Base-by-base conservation (phyloP, 1,284 basidiomycete species). In the Leucoagaricus sp. region DNA sequence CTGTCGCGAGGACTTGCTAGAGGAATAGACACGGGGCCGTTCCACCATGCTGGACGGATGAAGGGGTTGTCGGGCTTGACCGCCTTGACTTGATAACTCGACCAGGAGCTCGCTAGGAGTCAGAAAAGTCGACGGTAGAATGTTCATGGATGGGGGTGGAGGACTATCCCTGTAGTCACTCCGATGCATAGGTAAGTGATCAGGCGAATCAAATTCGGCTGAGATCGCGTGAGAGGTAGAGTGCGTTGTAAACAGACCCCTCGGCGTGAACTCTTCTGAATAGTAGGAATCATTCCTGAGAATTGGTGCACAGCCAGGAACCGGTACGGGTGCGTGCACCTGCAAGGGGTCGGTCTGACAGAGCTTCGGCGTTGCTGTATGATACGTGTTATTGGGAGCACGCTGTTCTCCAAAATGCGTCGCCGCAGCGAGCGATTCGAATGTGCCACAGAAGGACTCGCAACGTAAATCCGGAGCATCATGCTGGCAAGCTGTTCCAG, bases 91-190 rank as follows among this genome's bases (percentile, higher is more conserved):
- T 1, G 64, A 60, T 17, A 81, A 68, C 40, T 84, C 76, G 25
- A 69, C 71, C 45, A 88, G 77, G n/a, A 88, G 71, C 62, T 88
- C 84, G 25, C 79, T 81, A 0, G 86, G 87, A 1, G 87, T 88
- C 1, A 80, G 85, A 61, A 88, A 86, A 4, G 79, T 80, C 2
- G 69, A 65, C 46, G 75, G 76, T 0, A 26, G 26, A 8, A 23
- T 29, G 3, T 41, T 17, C 15, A 15, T 34, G 4, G 50, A 26
- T 34, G 40, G 55, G 5, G 40, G 52, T 41, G 46, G 40, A n/a
- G 41, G 31, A 17, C 25, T 17, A 13, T 19, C 25, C 19, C 8
- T 25, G 33, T 44, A 21, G 28, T 28, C 49, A 28, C n/a, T 8
- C 29, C 17, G 38, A 36, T 19, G 25, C 41, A 29, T 6, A 44